phyloP scores from a whole-genome alignment of 1,284 basidiomycete species.

The Irpex sp. region DNA sequence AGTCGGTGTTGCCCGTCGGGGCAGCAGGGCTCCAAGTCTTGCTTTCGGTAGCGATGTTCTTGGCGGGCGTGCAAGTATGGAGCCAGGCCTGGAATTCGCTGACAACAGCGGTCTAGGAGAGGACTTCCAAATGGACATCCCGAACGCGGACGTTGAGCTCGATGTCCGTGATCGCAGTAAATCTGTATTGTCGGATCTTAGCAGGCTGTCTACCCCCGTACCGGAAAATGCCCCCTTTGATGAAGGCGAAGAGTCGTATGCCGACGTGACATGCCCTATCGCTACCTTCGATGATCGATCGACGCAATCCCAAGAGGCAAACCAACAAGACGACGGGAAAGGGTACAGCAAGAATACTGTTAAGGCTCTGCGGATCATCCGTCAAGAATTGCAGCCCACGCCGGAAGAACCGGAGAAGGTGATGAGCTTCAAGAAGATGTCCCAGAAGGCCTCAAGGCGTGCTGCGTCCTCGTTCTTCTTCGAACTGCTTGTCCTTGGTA shows the following conservation, averaged over 20 bases:
- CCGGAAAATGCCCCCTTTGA: slow-evolving; percentile 46
- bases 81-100: slow-evolving; percentile 40
- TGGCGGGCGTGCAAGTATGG: slow-evolving; percentile 44
- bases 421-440: slow-evolving; percentile 72
- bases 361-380: slow-evolving; percentile 83
- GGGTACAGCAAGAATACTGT: slow-evolving; percentile 89
- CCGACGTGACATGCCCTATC: slow-evolving; percentile 74
- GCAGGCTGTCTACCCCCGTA: slow-evolving; percentile 67
- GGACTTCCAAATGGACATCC: slow-evolving; percentile 61
- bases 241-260: slow-evolving; percentile 61
- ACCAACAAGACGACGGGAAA: slow-evolving; percentile 55
- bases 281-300: slow-evolving; percentile 75
- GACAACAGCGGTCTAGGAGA: slow-evolving; percentile 52
- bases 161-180: slow-evolving; percentile 38
- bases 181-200: slow-evolving; percentile 47
- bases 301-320: slow-evolving; percentile 39
- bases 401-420: slow-evolving; percentile 49
- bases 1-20: not conserved
- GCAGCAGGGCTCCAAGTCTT: slow-evolving; percentile 38
- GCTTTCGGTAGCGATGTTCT: slow-evolving; percentile 55
- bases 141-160: slow-evolving; percentile 27
- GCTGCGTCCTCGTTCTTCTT: slow-evolving; percentile 98
- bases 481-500: slow-evolving; percentile 91
- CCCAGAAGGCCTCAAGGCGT: slow-evolving; percentile 81
- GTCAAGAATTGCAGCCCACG: slow-evolving; percentile 66